Evolutionary conservation across 768 basidiomycete genomes (phyloP), one percentile per base, ranked within the genome.

Genomic region (Coprinellus aureogranulatus): DNA sequence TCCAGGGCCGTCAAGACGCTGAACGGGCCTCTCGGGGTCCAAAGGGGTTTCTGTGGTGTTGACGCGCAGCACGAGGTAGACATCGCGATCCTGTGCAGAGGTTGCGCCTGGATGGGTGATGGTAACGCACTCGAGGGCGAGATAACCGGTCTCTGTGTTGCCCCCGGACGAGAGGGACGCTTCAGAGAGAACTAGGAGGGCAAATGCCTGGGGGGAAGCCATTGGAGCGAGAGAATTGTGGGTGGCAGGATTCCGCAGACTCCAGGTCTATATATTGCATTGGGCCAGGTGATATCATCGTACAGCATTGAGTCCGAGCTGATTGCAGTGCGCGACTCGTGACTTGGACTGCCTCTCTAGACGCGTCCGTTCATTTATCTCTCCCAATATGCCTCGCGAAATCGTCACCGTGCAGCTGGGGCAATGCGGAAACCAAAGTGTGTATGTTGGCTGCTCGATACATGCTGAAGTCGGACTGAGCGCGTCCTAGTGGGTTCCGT

Each of bases 351-450:
- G 54, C 25, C 28, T 53, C n/a, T n/a, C n/a, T 37, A 40, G 51
- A 46, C 57, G 57, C 57, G 57, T 53, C 49, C 41, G 40, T 58
- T 58, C 44, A 45, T 31, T 27, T 47, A 23, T 22, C 27, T 6
- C 26, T 41, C 20, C 16, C 53, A 50, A 16, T 11, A 90, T 90
- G 89, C 89, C 90, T 68, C 86, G 90, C 64, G 89, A 91, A 75
- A 89, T 91, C 61, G 88, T 92, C 23, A 91, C 88, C 3, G 79
- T 89, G 30, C 88, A 92, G 68, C 84, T 93, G 11, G 94, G 94
- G 63, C 93, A 96, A 83, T 93, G 90, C 59, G 93, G 92, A 65
- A 95, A 93, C 71, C 90, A 93, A 78, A 89, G 93, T 92, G 67
- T 72, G 88, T 71, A 39, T 39, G 30, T 25, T 55, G 27, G 28